Evolutionary conservation across 78 protist genomes (phyloP).

Genomic region (Chrysochromulina parva): DNA sequence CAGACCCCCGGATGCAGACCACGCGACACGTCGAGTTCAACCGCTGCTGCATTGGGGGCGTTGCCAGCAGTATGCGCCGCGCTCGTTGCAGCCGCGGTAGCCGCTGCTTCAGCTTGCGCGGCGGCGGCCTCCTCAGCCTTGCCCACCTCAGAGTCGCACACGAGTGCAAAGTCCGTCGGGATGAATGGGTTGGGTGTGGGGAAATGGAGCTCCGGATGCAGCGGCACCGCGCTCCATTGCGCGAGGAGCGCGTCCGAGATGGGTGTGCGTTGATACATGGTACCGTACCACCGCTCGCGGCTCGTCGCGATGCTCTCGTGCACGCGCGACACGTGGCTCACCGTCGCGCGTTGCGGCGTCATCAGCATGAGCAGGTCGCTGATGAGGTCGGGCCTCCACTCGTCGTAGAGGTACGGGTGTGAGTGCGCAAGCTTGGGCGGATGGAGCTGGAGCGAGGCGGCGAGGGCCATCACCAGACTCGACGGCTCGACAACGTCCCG

Average conservation of each 20-base stretch:
- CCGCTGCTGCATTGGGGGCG: too few species aligned
- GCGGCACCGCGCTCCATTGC: background rate
- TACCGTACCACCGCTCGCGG: conserved; percentile 2
- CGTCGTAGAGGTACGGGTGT: background rate
- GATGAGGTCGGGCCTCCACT: background rate
- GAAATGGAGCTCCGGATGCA: background rate
- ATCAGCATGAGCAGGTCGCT: background rate
- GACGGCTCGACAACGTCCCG: background rate
- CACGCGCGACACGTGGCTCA: too few species aligned
- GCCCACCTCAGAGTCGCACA: background rate
- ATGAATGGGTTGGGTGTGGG: conserved; percentile 45
- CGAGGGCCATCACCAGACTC: background rate
- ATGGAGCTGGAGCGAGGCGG: background rate
- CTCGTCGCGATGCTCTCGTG: background rate
- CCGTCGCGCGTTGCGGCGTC: background rate
- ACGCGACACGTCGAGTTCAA: too few species aligned
- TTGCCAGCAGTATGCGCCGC: too few species aligned
- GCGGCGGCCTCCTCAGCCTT: background rate
- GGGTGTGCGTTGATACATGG: background rate
- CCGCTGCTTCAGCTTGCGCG: background rate
- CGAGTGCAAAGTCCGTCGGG: conserved; percentile 43
- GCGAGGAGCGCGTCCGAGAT: too few species aligned
- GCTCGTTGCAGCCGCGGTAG: background rate
- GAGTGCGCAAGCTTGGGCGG: background rate
- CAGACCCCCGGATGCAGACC: too few species aligned